Evolutionary conservation across 352 stramenopile species (phyloP).

Genomic region (Phytopythium sindhum): DNA sequence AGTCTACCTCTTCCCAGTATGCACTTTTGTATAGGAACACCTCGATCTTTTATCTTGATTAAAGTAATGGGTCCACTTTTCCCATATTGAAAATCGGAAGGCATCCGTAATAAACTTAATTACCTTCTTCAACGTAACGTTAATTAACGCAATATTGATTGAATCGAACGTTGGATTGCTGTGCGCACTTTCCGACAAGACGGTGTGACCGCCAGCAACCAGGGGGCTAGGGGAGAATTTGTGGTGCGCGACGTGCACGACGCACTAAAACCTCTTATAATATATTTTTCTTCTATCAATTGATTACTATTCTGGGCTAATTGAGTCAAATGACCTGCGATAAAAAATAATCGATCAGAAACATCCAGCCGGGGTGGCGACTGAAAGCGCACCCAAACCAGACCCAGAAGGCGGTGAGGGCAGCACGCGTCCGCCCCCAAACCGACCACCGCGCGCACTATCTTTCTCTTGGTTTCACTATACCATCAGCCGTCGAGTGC

Average conservation of each 20-base stretch:
- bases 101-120: no score
- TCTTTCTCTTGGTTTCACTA: neutral
- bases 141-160: neutral
- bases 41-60: no score
- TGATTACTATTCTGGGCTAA: no score
- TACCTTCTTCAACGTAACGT: neutral
- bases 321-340: neutral
- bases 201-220: neutral
- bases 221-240: constrained; percentile 40
- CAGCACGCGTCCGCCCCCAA: constrained; percentile 2
- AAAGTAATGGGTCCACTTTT: no score
- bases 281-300: neutral
- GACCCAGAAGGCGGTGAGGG: neutral
- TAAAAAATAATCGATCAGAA: neutral
- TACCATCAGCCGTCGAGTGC: neutral
- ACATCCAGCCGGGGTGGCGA: constrained; percentile 2
- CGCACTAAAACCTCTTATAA: neutral
- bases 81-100: no score
- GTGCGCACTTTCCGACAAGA: neutral
- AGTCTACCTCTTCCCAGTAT: no score
- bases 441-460: neutral
- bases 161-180: constrained; percentile 7
- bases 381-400: constrained; percentile 4
- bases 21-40: no score
- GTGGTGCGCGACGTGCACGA: constrained; percentile 10